Evolutionary conservation across 179 eudicot genomes (phyloP), one percentile per base, ranked within the genome.

Genomic region (Amaranthus tricolor): DNA sequence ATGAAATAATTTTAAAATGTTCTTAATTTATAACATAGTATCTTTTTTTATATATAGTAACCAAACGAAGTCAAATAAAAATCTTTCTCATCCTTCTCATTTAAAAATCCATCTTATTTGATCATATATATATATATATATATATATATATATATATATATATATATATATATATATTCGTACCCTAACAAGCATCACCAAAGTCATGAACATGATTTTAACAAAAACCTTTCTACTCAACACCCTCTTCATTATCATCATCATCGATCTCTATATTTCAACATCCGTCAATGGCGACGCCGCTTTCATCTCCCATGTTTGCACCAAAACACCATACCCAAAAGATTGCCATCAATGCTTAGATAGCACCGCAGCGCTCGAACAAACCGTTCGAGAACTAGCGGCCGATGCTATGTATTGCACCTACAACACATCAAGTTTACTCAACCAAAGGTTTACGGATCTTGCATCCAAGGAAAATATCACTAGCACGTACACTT

Each of bases 271-370:
- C 3, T 59, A 5, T 9, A 0, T 59, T 10, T 20, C 40, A 3
- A 12, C 43, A 59, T 40, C 6, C 63, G 10, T 59, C 13, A 59
- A 59, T 20, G 13, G 63, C 21, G 63, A 59, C 13, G 14, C 43
- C 63, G 9, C 11, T 40, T 6, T 59, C 19, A 9, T 59, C 31
- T 59, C 31, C 63, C 19, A 59, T 13, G 63, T 59, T 20, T 59
- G 63, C 63, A 59, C 7, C 63, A 59, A 19, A 59, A 59, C 63
- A 59, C 63, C 63, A 16, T 20, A 59, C 63, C 63, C 63, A 59
- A 20, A 59, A 59, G 63, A 59, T 12, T 59, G 63, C 40, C 63
- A 17, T 19, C 19, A 13, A 2, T 59, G 63, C 63, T 21, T 59
- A 59, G 43, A 59, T 14, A 17, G 21, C 63, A n/a, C 40, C 13